Conservation (phyloP, 129 eudicot genomes). For the Saposhnikovia divaricata region DNA sequence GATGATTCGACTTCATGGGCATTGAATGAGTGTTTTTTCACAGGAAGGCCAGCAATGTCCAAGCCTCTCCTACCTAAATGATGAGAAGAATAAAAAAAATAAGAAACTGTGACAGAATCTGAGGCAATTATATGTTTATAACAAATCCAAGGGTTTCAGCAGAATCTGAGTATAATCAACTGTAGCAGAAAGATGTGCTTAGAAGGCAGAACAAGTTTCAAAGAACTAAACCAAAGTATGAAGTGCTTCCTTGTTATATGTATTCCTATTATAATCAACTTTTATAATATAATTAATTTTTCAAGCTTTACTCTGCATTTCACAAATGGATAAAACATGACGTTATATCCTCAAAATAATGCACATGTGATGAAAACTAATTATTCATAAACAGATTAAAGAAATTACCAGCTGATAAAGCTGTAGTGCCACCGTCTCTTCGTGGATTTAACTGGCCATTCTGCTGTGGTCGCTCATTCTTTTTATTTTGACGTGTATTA, state of each 20-base stretch:
- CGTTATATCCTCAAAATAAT: neutral
- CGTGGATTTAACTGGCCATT: conserved; percentile 23
- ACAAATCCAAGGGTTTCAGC: neutral
- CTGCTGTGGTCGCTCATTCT: conserved; percentile 30
- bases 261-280: neutral
- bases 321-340: neutral
- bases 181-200: neutral
- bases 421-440: conserved; percentile 44
- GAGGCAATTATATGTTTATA: neutral
- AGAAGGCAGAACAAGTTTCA: neutral
- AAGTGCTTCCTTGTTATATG: neutral
- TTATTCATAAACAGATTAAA: neutral
- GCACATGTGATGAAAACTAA: neutral
- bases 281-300: neutral
- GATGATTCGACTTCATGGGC: conserved; percentile 35
- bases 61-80: conserved; percentile 59
- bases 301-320: neutral
- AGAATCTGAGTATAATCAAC: neutral
- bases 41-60: conserved; percentile 61
- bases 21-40: conserved; percentile 42
- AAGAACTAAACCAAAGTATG: neutral
- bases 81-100: conserved; percentile 3
- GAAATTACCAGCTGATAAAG: conserved; percentile 56
- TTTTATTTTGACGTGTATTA: conserved; percentile 55
- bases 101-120: neutral